Conservation (phyloP, 2,329 filamentous ascomycete species). For the Apiospora kogelbergensis region DNA sequence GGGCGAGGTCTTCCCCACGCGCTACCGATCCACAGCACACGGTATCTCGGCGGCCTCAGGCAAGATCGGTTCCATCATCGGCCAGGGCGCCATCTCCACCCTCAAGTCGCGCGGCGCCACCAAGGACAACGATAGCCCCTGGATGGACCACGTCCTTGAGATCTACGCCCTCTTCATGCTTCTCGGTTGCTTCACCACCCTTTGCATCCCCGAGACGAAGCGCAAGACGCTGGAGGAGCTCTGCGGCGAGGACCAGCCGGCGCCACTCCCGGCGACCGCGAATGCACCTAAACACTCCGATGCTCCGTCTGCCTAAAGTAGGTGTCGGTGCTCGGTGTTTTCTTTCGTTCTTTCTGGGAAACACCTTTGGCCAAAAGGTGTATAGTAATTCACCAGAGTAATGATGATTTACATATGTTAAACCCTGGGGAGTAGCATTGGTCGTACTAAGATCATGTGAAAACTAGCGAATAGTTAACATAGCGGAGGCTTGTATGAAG, state of each 20-base stretch:
- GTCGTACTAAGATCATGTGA: not conserved
- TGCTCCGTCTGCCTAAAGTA: not conserved
- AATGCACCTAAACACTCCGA: not conserved
- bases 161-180: slow-evolving; percentile 79
- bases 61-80: slow-evolving; percentile 58
- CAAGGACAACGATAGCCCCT: slow-evolving; percentile 47
- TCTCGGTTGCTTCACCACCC: slow-evolving; percentile 65
- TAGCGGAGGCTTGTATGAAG: not conserved
- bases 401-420: not conserved
- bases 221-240: slow-evolving; percentile 71
- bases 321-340: not conserved
- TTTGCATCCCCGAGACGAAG: slow-evolving; percentile 74
- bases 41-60: slow-evolving; percentile 56
- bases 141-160: slow-evolving; percentile 77
- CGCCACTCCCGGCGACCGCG: slow-evolving; percentile 10
- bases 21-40: slow-evolving; percentile 57
- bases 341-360: not conserved
- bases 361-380: not conserved
- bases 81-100: slow-evolving; percentile 57
- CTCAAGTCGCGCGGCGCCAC: slow-evolving; percentile 50
- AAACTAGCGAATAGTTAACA: not conserved
- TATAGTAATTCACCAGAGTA: not conserved
- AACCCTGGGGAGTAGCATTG: not conserved
- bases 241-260: slow-evolving; percentile 34
- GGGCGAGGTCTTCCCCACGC: slow-evolving; percentile 56